Evolutionary conservation across 2,329 filamentous ascomycete genomes (phyloP).

Genomic region (Penicillium sp.): DNA sequence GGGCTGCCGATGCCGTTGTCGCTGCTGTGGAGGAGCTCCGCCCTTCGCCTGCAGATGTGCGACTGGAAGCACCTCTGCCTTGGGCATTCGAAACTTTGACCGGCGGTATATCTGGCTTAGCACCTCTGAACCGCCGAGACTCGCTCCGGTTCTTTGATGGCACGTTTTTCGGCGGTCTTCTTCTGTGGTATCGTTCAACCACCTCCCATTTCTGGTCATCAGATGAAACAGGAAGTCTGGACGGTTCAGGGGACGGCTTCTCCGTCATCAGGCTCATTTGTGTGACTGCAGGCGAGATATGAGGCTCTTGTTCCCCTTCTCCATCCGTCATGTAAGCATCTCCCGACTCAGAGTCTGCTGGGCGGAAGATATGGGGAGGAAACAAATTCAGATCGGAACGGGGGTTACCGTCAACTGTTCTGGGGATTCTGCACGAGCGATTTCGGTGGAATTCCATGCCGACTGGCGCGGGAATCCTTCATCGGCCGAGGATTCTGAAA

Average conservation of each 20-base stretch:
- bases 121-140: slow-evolving; percentile 16
- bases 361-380: slow-evolving; percentile 33
- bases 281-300: slow-evolving; percentile 28
- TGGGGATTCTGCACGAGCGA: slow-evolving; percentile 34
- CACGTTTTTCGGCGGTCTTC: slow-evolving; percentile 8
- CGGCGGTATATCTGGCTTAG: slow-evolving; percentile 22
- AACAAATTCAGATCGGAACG: slow-evolving; percentile 30
- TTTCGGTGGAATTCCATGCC: slow-evolving; percentile 28
- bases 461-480: slow-evolving; percentile 32
- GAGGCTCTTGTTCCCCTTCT: slow-evolving; percentile 22
- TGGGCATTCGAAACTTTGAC: slow-evolving; percentile 25
- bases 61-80: slow-evolving; percentile 30
- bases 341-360: slow-evolving; percentile 27
- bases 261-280: slow-evolving; percentile 31
- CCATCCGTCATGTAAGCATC: slow-evolving; percentile 33
- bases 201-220: slow-evolving; percentile 33
- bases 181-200: slow-evolving; percentile 22
- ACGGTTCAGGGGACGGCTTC: slow-evolving; percentile 19
- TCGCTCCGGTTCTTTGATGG: slow-evolving; percentile 9
- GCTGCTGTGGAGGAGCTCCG: slow-evolving; percentile 31
- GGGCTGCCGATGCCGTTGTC: slow-evolving; percentile 35
- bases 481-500: slow-evolving; percentile 38
- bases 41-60: slow-evolving; percentile 12
- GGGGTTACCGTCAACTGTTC: slow-evolving; percentile 26
- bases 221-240: slow-evolving; percentile 19